A percentile compares a stretch with the other conserved stretches of the same genome.
Conservation (phyloP, 2,329 filamentous ascomycete genomes). For the Madurella mycetomatis region DNA sequence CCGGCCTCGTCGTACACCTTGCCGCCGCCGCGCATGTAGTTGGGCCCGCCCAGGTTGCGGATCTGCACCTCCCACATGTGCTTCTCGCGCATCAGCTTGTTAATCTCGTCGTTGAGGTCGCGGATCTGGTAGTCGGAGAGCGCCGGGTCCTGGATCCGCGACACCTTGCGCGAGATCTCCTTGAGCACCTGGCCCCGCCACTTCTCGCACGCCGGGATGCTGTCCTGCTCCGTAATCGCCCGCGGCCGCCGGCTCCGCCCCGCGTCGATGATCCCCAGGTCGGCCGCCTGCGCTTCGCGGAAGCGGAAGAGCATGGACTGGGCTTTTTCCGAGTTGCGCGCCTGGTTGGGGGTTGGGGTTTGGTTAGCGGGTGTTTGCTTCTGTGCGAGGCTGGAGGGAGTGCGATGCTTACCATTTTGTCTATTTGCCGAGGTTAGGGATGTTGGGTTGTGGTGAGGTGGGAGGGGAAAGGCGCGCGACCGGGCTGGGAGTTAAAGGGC, state of each 20-base stretch:
- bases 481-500: background rate
- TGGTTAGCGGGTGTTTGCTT: constrained; percentile 5
- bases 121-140: constrained; percentile 96
- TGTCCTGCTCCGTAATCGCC: constrained; percentile 79
- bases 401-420: constrained; percentile 18
- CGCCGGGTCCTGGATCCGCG: constrained; percentile 85
- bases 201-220: constrained; percentile 86
- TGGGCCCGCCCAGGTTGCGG: constrained; percentile 89
- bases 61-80: constrained; percentile 99
- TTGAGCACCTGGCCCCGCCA: constrained; percentile 98
- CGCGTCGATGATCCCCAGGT: constrained; percentile 92
- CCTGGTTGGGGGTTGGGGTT: constrained; percentile 44
- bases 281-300: constrained; percentile 92
- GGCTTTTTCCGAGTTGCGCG: constrained; percentile 96
- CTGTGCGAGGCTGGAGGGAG: background rate
- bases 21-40: constrained; percentile 78
- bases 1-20: constrained; percentile 71
- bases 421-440: background rate
- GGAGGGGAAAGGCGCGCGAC: background rate
- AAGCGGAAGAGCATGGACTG: constrained; percentile 99
- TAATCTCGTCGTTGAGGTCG: constrained; percentile 98
- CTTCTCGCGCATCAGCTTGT: constrained; percentile 98
- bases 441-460: background rate
- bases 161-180: constrained; percentile 94
- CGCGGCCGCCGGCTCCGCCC: constrained; percentile 86